Evolutionary conservation across 768 basidiomycete genomes (phyloP), one percentile per base, ranked within the genome.

Genomic region (Lactarius tabidus): DNA sequence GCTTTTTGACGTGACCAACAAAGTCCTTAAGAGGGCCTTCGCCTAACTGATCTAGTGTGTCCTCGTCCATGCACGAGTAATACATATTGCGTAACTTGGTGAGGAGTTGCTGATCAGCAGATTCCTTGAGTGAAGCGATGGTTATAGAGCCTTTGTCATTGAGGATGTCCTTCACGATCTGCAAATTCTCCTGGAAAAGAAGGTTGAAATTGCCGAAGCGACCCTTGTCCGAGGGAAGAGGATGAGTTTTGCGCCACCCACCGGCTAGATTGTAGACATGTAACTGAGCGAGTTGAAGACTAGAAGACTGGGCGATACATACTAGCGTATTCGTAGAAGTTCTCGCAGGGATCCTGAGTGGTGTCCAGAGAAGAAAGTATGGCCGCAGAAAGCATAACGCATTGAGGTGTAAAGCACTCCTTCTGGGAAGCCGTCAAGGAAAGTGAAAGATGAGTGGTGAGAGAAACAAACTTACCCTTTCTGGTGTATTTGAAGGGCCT

Each of bases 291-390:
- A 26, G n/a, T 28, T 28, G 48, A 23, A 48, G 36, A 35, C 31
- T 39, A 58, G 39, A 29, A 57, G n/a, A 52, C 14, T 45, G 12
- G 6, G 60, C 39, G 17, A 39, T 23, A 86, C 92, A 71, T 72
- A 95, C 94, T 95, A 12, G 95, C 86, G 77, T 87, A 98, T 68
- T 89, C 84, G 72, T 95, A 98, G 75, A 98, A 97, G 76, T 94
- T 89, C 70, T 98, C 91, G 75, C 97, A 99, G 0, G 97, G 97
- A 73, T 98, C 94, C 69, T 89, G 82, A 10, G 85, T 79, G 12
- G 82, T 82, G 72, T 99, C 95, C 26, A 98, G 76, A 1, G 86
- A 86, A 23, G 87, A 84, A 17, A 98, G 77, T 64, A 99, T 90
- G 0, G 86, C 82, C 1, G 93, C 90, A 12, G 96, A 88, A 15